Evolutionary conservation across 2,329 filamentous ascomycete species (phyloP).

Genomic region (Talaromyces sp.): DNA sequence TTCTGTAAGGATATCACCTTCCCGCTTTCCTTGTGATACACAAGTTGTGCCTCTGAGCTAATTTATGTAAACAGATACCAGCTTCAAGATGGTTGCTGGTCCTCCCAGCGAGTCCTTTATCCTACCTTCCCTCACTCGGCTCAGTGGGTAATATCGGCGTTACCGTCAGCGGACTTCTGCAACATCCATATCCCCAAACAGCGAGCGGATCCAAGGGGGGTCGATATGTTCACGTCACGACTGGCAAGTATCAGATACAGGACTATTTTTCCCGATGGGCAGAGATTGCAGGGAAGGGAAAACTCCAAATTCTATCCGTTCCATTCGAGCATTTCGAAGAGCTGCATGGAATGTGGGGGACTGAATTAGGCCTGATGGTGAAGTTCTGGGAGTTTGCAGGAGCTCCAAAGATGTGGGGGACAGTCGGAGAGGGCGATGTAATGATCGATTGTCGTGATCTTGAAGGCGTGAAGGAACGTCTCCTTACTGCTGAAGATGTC

Average conservation of each 20-base stretch:
- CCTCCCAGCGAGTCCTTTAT: background rate
- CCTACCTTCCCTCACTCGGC: constrained; percentile 1
- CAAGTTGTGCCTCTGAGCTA: background rate
- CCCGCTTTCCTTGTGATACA: background rate
- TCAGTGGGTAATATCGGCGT: constrained; percentile 6
- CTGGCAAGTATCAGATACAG: constrained; percentile 9
- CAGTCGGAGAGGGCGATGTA: constrained; percentile 5
- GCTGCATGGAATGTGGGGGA: constrained; percentile 9
- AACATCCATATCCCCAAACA: background rate
- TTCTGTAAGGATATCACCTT: background rate
- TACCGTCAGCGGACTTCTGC: background rate
- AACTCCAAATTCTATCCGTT: constrained; percentile 2
- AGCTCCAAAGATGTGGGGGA: constrained; percentile 8
- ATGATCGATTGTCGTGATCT: constrained; percentile 9
- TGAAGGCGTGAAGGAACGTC: constrained; percentile 1
- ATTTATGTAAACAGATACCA: constrained; percentile 3
- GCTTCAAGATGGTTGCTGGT: background rate
- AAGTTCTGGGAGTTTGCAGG: constrained; percentile 11
- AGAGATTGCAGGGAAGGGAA: constrained; percentile 3
- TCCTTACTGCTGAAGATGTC: constrained; percentile 1
- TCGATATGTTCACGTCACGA: constrained; percentile 11
- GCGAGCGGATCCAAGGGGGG: background rate
- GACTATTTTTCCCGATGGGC: constrained; percentile 7
- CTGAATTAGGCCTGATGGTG: constrained; percentile 12
- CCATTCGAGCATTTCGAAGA: constrained; percentile 11